phyloP scores from a whole-genome alignment of 768 basidiomycete genomes.

The Termitomyces sp. region DNA sequence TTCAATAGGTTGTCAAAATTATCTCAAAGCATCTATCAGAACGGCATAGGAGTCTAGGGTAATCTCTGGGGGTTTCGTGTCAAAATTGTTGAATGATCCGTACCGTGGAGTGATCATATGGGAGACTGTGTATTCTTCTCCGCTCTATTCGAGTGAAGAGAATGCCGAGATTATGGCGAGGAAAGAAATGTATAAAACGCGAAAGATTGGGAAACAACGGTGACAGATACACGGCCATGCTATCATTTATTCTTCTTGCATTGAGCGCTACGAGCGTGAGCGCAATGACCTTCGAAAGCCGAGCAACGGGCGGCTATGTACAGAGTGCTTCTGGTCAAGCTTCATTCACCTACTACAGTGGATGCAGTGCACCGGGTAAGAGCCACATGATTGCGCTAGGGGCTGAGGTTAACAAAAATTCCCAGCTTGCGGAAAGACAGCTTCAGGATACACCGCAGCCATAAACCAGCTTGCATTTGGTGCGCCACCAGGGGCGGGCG shows the following conservation, averaged over 20 bases:
- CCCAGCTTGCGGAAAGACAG: slow-evolving; percentile 51
- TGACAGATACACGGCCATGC: slow-evolving; percentile 15
- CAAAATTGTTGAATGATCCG: slow-evolving; percentile 3
- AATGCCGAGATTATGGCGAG: slow-evolving; percentile 18
- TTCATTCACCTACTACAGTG: slow-evolving; percentile 57
- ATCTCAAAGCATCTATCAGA: background rate
- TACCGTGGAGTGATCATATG: slow-evolving; percentile 7
- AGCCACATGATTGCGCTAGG: background rate
- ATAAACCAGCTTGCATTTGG: slow-evolving; percentile 58
- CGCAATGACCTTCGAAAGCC: slow-evolving; percentile 25
- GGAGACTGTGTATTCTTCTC: background rate
- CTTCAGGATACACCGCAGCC: slow-evolving; percentile 51
- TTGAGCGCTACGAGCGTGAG: slow-evolving; percentile 17
- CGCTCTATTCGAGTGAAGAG: background rate
- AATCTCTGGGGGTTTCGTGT: slow-evolving; percentile 11
- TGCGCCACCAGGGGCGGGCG: slow-evolving; percentile 42
- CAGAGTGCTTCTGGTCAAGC: slow-evolving; percentile 50
- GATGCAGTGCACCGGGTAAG: slow-evolving; percentile 46
- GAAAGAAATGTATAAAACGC: slow-evolving; percentile 10
- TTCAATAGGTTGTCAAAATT: background rate
- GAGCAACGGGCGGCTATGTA: slow-evolving; percentile 49
- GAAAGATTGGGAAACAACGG: background rate
- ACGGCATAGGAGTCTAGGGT: background rate
- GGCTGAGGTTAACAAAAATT: background rate
- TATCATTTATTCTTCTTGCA: slow-evolving; percentile 20